Evolutionary conservation across 2,329 filamentous ascomycete species (phyloP), one percentile per base, ranked within the genome.

Genomic region (Talaromyces sp.): DNA sequence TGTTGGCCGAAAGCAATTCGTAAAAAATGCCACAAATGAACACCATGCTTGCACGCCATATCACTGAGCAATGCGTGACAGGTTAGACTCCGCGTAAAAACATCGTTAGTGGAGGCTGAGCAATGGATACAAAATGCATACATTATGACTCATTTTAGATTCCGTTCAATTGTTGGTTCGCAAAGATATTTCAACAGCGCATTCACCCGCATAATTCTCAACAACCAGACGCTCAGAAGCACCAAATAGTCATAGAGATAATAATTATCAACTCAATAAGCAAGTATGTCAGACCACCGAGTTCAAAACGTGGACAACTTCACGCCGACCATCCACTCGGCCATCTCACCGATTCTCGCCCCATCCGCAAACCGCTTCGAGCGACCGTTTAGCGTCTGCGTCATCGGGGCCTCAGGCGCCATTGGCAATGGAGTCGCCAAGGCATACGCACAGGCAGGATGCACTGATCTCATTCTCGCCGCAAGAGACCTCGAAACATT

Each of bases 391-490:
- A 65, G 67, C 33, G 71, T 72, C 49, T 70, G 68, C 62, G 64
- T 76, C 32, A 65, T 75, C 17, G 73, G 73, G 17, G 73, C 73
- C 1, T 72, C 69, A 25, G 63, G 70, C 30, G 71, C 71, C 13
- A 74, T 75, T 19, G 73, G 73, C 10, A 68, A 73, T n/a, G 68
- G 70, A 17, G 67, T 75, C 47, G 72, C 72, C 8, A 60, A 65
- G 32, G 61, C 67, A 39, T 76, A 72, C 63, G 71, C 71, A 15
- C 65, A 68, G 59, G 72, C 73, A 28, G 66, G 67, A 32, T 68
- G 69, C n/a, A 63, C 67, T 10, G 65, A 64, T 22, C 65, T 75
- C 30, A 63, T 75, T 39, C 67, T 75, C 42, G 67, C 71, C 27
- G 70, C 71, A 5, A 66, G 71, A 11, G 62, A 68, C 2, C 27